phyloP scores from a whole-genome alignment of 2,329 filamentous ascomycete species.

The Fragosphaeria purpurea region DNA sequence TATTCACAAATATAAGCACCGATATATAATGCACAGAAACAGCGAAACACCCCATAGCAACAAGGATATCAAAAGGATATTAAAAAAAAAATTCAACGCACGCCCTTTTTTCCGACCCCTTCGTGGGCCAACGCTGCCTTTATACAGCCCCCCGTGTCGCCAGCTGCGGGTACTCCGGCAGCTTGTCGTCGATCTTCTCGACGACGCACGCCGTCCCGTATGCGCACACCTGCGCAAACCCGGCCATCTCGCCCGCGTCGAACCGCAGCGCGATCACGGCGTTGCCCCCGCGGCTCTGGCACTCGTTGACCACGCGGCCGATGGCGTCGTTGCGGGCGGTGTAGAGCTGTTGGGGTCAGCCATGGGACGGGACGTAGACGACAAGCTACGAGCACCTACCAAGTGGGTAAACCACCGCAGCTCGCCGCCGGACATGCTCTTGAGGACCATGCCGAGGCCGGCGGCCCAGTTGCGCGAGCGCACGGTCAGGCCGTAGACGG shows the following conservation, averaged over 20 bases:
- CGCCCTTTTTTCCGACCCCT: background rate
- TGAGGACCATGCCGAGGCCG: constrained; percentile 44
- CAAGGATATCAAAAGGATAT: too few species aligned
- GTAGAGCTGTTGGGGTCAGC: constrained; percentile 32
- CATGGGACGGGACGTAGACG: background rate
- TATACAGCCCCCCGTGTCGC: background rate
- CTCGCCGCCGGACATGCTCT: constrained; percentile 49
- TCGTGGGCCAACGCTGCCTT: too few species aligned
- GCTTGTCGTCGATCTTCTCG: constrained; percentile 38
- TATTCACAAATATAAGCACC: too few species aligned
- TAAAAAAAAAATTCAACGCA: background rate
- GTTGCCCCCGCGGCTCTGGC: constrained; percentile 47
- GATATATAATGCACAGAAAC: too few species aligned
- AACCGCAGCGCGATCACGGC: constrained; percentile 50
- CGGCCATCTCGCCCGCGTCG: constrained; percentile 43
- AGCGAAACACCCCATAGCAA: too few species aligned
- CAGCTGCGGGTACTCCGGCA: constrained; percentile 19
- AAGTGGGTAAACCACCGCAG: constrained; percentile 48
- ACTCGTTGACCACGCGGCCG: constrained; percentile 43
- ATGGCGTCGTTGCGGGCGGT: constrained; percentile 49
- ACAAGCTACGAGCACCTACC: constrained; percentile 16
- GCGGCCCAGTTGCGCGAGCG: constrained; percentile 47
- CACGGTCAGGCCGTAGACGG: constrained; percentile 33
- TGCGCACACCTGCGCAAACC: constrained; percentile 48
- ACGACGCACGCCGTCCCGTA: constrained; percentile 50